Percentiles rank a stretch among this genome's conserved stretches.
phyloP scores from a whole-genome alignment of 306 rosid species.

The Neltuma alba region DNA sequence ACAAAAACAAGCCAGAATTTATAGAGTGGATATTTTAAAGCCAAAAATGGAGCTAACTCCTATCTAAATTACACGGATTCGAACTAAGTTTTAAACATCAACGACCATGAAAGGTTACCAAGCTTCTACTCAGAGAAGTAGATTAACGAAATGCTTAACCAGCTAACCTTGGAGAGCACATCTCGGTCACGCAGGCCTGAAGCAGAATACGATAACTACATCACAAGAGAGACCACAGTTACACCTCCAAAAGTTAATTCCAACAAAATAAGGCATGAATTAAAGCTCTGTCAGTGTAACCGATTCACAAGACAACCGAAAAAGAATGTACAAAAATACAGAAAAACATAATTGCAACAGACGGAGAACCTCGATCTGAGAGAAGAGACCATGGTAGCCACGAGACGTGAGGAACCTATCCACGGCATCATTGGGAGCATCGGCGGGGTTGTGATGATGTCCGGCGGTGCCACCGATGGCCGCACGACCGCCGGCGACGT shows the following conservation, averaged over 20 bases:
- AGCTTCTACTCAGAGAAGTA: background rate
- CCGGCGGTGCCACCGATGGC: constrained; percentile 71
- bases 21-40: background rate
- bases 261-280: background rate
- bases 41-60: background rate
- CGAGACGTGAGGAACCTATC: constrained; percentile 70
- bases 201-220: constrained; percentile 88
- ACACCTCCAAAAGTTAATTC: background rate
- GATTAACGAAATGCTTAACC: constrained; percentile 37
- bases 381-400: constrained; percentile 79
- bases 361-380: constrained; percentile 94
- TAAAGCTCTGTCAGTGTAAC: constrained; percentile 9
- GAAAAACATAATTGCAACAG: background rate
- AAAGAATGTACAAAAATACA: background rate
- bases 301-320: background rate
- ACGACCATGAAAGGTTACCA: background rate
- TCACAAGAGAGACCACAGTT: constrained; percentile 22
- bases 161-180: constrained; percentile 84
- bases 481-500: constrained; percentile 60
- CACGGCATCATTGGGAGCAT: constrained; percentile 70
- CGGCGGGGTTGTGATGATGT: constrained; percentile 37
- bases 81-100: background rate
- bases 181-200: constrained; percentile 82
- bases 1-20: background rate
- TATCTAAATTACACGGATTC: background rate